Conservation (phyloP, 306 rosid species). For the Chamaecrista fasciculata region DNA sequence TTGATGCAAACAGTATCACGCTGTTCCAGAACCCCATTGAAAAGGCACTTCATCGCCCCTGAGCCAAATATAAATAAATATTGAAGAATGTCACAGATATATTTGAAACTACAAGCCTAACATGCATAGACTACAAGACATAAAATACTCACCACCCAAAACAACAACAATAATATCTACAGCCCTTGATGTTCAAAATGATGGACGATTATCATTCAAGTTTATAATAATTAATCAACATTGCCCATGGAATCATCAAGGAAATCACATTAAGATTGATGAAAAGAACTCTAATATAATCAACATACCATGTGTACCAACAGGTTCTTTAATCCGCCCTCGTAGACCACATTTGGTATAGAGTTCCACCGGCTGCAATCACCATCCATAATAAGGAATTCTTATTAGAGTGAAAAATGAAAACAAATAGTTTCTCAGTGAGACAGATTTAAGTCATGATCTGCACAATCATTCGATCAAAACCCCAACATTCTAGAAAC, state of each 20-base stretch:
- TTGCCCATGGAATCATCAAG: neutral
- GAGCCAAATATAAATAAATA: slow-evolving; percentile 14
- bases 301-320: slow-evolving; percentile 93
- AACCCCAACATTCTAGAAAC: slow-evolving; percentile 2
- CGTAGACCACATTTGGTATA: slow-evolving; percentile 84
- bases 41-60: slow-evolving; percentile 85
- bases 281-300: neutral
- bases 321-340: slow-evolving; percentile 91
- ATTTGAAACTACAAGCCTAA: neutral
- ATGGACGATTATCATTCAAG: neutral
- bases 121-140: neutral
- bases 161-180: neutral
- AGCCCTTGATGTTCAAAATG: neutral
- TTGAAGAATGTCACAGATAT: neutral
- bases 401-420: slow-evolving; percentile 8
- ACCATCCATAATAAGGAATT: slow-evolving; percentile 29
- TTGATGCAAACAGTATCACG: slow-evolving; percentile 83
- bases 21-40: slow-evolving; percentile 81
- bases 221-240: neutral
- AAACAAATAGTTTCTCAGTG: neutral
- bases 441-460: neutral
- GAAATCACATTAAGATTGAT: slow-evolving; percentile 2
- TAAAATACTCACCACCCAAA: neutral
- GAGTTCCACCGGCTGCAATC: slow-evolving; percentile 92
- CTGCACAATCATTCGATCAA: slow-evolving; percentile 3